Base-by-base conservation (phyloP, 2,329 filamentous ascomycete genomes). In the Colletotrichum sansevieriae region DNA sequence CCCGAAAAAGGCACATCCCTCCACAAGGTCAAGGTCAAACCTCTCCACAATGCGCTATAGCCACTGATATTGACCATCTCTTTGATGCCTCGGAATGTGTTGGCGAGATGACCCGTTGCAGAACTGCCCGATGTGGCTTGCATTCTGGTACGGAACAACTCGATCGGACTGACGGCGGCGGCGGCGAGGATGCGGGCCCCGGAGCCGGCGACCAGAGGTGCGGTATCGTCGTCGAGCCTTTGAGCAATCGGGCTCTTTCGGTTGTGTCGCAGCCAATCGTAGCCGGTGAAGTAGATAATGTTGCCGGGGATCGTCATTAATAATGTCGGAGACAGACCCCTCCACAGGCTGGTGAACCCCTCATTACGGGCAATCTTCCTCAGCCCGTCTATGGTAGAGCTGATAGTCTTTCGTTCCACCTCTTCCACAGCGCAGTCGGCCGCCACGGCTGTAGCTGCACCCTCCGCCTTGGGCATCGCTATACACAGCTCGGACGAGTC, bases 211-310 rank as follows among this genome's bases (percentile, higher is more conserved):
- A 92, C 84, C 1, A 99, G 85, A 0, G 96, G 94, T 6, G 92
- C 90, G 73, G 93, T 94, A 9, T 88, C 86, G 72, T 95, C 92
- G 13, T 87, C 86, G 10, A 91, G 77, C 20, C 85, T 73, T 47
- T 83, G 84, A 41, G 85, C 86, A 71, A 98, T 87, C 0, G 94
- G 95, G 73, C 93, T 97, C 47, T 82, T 82, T 1, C 84, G 83
- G 74, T 93, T 92, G 72, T 87, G 92, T 41, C 96, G 90, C 67
- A 99, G 79, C 92, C 94, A 98, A 76, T 99, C 96, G 80, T 99
- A 99, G 44, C 96, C 96, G 12, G 96, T 97, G 76, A 98, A 98
- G 81, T 99, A 99, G 72, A 99, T 98, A 73, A 99, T 96, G 78
- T 99, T 99, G 29, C 91, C 94, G 0, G 96, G 96, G 6, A 99